phyloP scores from a whole-genome alignment of 2,329 filamentous ascomycete genomes.

The Pseudodiploospora longispora region DNA sequence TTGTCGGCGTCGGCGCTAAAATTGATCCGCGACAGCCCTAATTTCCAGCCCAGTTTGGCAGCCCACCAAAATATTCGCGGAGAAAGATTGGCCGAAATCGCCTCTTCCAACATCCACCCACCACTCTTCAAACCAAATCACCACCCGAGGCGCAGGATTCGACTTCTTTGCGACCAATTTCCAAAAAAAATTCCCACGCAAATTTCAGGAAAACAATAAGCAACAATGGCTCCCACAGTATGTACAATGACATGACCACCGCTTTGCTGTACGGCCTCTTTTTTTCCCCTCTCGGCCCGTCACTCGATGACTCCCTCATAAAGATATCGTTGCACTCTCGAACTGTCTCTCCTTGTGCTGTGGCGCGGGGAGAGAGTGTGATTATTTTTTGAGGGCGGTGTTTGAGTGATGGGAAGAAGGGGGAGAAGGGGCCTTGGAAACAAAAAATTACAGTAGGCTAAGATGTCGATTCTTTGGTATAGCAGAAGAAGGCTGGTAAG shows the following conservation, averaged over 20 bases:
- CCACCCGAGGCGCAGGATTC: conserved; percentile 67
- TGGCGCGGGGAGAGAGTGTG: no score
- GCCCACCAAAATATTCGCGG: conserved; percentile 20
- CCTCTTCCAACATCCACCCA: conserved; percentile 8
- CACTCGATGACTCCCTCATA: no score
- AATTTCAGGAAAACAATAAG: conserved; percentile 19
- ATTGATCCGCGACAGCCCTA: conserved; percentile 25
- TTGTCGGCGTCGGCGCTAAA: no score
- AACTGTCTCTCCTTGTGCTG: no score
- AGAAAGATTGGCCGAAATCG: conserved; percentile 1
- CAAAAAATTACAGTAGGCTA: conserved; percentile 82
- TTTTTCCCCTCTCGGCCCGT: conserved; percentile 1
- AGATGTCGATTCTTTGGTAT: conserved; percentile 45
- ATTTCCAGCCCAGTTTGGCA: conserved; percentile 17
- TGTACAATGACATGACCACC: conserved; percentile 49
- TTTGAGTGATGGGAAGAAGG: conserved; percentile 1
- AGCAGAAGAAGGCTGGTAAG: conserved; percentile 60
- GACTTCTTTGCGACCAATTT: conserved; percentile 53
- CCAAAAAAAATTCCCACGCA: conserved; percentile 11
- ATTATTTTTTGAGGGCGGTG: no score
- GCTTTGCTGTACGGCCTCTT: conserved; percentile 84
- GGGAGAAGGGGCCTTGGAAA: neutral
- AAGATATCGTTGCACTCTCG: no score
- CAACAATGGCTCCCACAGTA: conserved; percentile 87
- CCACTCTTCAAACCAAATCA: conserved; percentile 9